phyloP scores from a whole-genome alignment of 1,284 basidiomycete genomes.

The Baeospora myosura region DNA sequence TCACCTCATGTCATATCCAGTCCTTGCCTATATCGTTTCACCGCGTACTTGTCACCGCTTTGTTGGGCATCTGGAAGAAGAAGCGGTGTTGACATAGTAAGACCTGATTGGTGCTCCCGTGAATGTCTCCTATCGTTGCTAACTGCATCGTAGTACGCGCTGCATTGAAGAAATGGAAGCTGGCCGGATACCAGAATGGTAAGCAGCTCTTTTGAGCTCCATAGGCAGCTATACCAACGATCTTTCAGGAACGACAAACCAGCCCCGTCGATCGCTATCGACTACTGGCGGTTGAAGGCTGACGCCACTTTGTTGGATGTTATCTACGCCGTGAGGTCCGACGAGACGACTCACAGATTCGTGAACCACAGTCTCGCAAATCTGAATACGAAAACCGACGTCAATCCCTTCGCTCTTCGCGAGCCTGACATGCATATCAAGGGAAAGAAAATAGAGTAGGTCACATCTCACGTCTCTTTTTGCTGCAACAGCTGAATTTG shows the following conservation, averaged over 20 bases:
- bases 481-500: slow-evolving; percentile 9
- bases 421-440: slow-evolving; percentile 82
- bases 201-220: slow-evolving; percentile 7
- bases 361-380: slow-evolving; percentile 91
- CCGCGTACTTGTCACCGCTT: slow-evolving; percentile 88
- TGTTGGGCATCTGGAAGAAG: slow-evolving; percentile 88
- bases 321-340: slow-evolving; percentile 83
- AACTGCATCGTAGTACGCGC: slow-evolving; percentile 46
- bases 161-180: slow-evolving; percentile 80
- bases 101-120: slow-evolving; percentile 15
- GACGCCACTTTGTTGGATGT: slow-evolving; percentile 83
- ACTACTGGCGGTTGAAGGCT: slow-evolving; percentile 80
- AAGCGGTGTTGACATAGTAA: slow-evolving; percentile 86
- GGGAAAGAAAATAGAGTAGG: slow-evolving; percentile 68
- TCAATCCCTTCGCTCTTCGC: slow-evolving; percentile 88
- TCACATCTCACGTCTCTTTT: slow-evolving; percentile 10
- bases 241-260: slow-evolving; percentile 45
- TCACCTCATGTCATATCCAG: slow-evolving; percentile 26
- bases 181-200: slow-evolving; percentile 88
- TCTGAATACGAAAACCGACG: slow-evolving; percentile 66
- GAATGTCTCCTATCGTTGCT: not conserved
- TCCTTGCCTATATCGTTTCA: slow-evolving; percentile 76
- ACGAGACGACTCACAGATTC: slow-evolving; percentile 89
- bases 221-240: slow-evolving; percentile 2
- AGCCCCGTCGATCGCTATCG: slow-evolving; percentile 86